These are phyloP conservation scores for Coffea eugenioides DNA, from an alignment of 257 asterid genomes.

Conservation along the genomic window DNA sequence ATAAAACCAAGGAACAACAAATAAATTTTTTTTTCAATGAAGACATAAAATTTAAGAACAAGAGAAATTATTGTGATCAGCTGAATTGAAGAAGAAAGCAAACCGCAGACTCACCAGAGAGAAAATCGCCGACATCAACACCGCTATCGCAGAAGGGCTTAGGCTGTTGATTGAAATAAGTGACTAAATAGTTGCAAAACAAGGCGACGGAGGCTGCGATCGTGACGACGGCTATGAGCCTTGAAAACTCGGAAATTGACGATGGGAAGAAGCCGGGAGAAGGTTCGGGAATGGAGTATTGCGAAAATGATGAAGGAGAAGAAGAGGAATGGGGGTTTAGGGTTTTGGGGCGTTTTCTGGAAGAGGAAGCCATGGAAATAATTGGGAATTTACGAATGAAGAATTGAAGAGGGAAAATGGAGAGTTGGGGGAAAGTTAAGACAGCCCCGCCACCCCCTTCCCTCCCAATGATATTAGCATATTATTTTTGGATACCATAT, in stretches of 20 bases:
- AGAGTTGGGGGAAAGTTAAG: background rate
- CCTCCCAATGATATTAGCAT: too few relatives aligned
- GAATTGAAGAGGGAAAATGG: background rate
- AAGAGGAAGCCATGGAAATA: conserved; percentile 25
- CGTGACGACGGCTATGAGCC: conserved; percentile 54
- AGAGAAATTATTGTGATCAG: too few relatives aligned
- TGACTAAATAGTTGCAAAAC: conserved; percentile 45
- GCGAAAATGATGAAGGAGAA: background rate
- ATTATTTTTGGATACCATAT: too few relatives aligned
- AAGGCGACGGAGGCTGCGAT: conserved; percentile 64
- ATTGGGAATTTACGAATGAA: background rate
- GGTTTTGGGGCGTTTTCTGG: conserved; percentile 22
- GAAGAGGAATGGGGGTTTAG: conserved; percentile 17
- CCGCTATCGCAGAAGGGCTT: conserved; percentile 61
- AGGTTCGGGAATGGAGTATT: conserved; percentile 31
- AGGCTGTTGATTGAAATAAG: conserved; percentile 38
- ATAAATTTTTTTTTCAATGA: too few relatives aligned
- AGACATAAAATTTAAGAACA: too few relatives aligned
- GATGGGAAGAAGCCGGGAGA: conserved; percentile 50
- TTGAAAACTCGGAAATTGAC: conserved; percentile 46
- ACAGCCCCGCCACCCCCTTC: too few relatives aligned
- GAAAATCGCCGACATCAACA: conserved; percentile 31
- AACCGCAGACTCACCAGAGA: conserved; percentile 44
- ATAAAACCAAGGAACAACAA: too few relatives aligned
- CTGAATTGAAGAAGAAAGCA: too few relatives aligned